A percentile compares a stretch with the other conserved stretches of the same genome.
These are phyloP conservation scores for Pseudocercospora ulei DNA, from an alignment of 2,329 filamentous ascomycete species.

Conservation along the genomic window DNA sequence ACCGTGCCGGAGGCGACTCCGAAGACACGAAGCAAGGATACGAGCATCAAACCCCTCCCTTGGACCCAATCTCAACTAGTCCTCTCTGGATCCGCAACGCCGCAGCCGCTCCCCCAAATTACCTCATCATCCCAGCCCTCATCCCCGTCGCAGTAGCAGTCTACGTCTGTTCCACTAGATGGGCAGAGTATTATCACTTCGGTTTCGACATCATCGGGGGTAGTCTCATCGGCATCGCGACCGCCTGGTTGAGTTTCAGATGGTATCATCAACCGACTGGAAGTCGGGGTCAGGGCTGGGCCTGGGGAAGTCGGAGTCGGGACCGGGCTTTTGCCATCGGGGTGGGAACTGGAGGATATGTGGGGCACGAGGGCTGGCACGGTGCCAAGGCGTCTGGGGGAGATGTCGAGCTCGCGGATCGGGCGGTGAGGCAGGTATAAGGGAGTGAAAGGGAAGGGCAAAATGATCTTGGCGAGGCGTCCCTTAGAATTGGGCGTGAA, in stretches of 20 bases:
- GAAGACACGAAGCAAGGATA: slow-evolving; percentile 15
- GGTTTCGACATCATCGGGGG: slow-evolving; percentile 88
- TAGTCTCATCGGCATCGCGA: slow-evolving; percentile 63
- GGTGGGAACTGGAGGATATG: slow-evolving; percentile 46
- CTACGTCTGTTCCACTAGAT: slow-evolving; percentile 58
- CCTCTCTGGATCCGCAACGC: slow-evolving; percentile 45
- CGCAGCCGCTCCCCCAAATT: slow-evolving; percentile 72
- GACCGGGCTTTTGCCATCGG: slow-evolving; percentile 71
- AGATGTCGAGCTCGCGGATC: slow-evolving; percentile 5
- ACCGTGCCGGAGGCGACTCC: slow-evolving; percentile 16
- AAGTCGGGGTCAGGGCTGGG: slow-evolving; percentile 70
- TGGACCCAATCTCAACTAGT: slow-evolving; percentile 36
- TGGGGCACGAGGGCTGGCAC: slow-evolving; percentile 42
- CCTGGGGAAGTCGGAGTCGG: slow-evolving; percentile 66
- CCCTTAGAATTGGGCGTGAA: too few relatives aligned
- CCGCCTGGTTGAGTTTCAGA: slow-evolving; percentile 65
- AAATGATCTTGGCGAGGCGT: too few relatives aligned
- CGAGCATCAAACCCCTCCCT: slow-evolving; percentile 6
- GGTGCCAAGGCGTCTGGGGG: slow-evolving; percentile 7
- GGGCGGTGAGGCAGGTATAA: too few relatives aligned
- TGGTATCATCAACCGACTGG: slow-evolving; percentile 74
- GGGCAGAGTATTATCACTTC: slow-evolving; percentile 79
- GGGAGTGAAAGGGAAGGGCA: too few relatives aligned
- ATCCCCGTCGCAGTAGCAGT: slow-evolving; percentile 19
- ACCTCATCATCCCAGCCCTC: slow-evolving; percentile 43